Percentiles rank a stretch among this genome's conserved stretches.
Evolutionary conservation across 2,329 filamentous ascomycete genomes (phyloP).

Genomic region (Volutella citrinella): DNA sequence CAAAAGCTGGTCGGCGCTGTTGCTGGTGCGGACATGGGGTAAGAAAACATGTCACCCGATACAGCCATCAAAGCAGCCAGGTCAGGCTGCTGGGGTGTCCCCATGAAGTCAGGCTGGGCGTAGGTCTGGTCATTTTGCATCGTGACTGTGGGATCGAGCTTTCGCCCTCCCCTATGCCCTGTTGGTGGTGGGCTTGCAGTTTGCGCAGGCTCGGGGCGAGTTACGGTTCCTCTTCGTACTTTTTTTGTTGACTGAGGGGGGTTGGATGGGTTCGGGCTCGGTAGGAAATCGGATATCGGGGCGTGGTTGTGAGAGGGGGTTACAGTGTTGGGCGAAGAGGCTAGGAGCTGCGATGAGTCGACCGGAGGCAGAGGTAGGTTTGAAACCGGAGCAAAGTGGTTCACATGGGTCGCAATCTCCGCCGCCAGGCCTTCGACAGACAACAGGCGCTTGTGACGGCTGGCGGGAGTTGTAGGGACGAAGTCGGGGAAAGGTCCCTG

Average conservation of each 20-base stretch:
- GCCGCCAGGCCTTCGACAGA: constrained; percentile 47
- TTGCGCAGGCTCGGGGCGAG: constrained; percentile 41
- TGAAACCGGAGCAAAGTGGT: constrained; percentile 54
- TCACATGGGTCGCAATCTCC: constrained; percentile 59
- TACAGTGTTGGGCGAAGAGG: constrained; percentile 53
- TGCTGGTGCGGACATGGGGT: constrained; percentile 57
- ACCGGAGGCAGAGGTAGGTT: constrained; percentile 56
- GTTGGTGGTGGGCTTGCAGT: constrained; percentile 61
- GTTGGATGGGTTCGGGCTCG: constrained; percentile 27
- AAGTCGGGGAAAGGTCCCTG: constrained; percentile 46
- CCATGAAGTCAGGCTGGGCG: constrained; percentile 49
- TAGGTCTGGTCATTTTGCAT: constrained; percentile 60
- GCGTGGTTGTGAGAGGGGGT: constrained; percentile 29
- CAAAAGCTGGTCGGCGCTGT: constrained; percentile 53
- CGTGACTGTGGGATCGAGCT: constrained; percentile 50
- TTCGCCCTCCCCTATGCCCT: constrained; percentile 52
- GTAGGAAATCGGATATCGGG: constrained; percentile 23
- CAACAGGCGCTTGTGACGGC: constrained; percentile 47
- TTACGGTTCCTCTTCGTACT: constrained; percentile 38
- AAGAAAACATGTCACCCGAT: constrained; percentile 55
- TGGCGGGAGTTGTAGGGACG: constrained; percentile 34
- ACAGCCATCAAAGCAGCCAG: constrained; percentile 45
- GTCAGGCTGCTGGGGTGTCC: constrained; percentile 47
- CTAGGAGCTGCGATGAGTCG: constrained; percentile 55
- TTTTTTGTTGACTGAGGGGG: constrained; percentile 40